These are phyloP conservation scores for Nemania sp. DNA, from an alignment of 2,329 filamentous ascomycete genomes.

Conservation along the genomic window DNA sequence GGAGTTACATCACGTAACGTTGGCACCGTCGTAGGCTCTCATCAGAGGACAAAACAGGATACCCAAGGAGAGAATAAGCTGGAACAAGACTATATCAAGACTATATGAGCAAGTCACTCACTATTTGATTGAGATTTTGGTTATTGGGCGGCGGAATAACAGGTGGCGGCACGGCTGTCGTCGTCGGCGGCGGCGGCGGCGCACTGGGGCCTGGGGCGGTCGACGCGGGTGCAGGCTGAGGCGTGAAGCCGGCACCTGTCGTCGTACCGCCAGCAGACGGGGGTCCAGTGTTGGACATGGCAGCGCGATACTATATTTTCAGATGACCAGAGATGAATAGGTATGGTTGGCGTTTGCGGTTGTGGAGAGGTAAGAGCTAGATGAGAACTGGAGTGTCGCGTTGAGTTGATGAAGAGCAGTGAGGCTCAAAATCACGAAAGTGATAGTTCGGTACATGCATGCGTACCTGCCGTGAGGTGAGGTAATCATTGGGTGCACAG, in stretches of 20 bases:
- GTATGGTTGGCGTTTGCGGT: neutral
- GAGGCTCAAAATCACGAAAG: slow-evolving; percentile 29
- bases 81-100: neutral
- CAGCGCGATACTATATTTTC: neutral
- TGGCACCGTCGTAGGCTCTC: neutral
- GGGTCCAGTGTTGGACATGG: slow-evolving; percentile 34
- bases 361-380: neutral
- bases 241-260: slow-evolving; percentile 32
- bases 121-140: slow-evolving; percentile 94
- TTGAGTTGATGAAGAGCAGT: slow-evolving; percentile 2
- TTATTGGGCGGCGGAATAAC: slow-evolving; percentile 58
- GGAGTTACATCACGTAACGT: neutral
- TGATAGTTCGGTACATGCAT: neutral
- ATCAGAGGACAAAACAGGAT: neutral
- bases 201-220: slow-evolving; percentile 30
- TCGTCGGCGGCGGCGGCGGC: slow-evolving; percentile 18
- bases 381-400: neutral
- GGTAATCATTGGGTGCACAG: too few relatives aligned
- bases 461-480: neutral
- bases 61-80: slow-evolving; percentile 26
- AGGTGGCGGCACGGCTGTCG: slow-evolving; percentile 36
- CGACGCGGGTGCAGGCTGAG: slow-evolving; percentile 28
- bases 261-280: slow-evolving; percentile 33
- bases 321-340: neutral
- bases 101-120: slow-evolving; percentile 55